Conservation (phyloP, 495 filamentous ascomycete genomes). For the Penicillium tannophilum region DNA sequence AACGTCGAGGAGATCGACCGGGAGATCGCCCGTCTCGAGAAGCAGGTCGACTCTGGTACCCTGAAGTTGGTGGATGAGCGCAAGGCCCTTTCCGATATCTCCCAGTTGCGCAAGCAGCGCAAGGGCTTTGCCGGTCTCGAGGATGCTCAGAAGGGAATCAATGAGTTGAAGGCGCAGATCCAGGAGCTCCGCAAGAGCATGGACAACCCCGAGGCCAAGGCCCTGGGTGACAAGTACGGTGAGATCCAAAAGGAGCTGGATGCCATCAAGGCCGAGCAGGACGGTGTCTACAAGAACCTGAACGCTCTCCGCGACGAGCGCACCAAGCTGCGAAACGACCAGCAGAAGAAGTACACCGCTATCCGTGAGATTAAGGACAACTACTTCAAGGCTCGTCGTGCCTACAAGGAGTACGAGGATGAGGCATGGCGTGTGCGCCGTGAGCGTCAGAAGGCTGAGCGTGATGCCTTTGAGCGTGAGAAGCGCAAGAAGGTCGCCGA, state of each 20-base stretch:
- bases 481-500: slow-evolving; percentile 81
- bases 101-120: slow-evolving; percentile 78
- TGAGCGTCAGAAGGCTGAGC: slow-evolving; percentile 78
- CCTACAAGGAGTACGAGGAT: slow-evolving; percentile 76
- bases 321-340: slow-evolving; percentile 75
- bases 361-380: slow-evolving; percentile 85
- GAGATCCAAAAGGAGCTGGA: slow-evolving; percentile 84
- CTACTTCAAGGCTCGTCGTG: slow-evolving; percentile 75
- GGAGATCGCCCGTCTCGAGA: slow-evolving; percentile 77
- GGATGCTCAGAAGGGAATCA: slow-evolving; percentile 78
- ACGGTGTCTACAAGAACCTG: slow-evolving; percentile 82
- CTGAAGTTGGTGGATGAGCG: slow-evolving; percentile 97
- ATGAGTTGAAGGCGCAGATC: slow-evolving; percentile 80
- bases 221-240: slow-evolving; percentile 79
- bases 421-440: slow-evolving; percentile 71
- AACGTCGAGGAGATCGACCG: slow-evolving; percentile 82
- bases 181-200: slow-evolving; percentile 80
- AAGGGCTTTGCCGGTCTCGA: slow-evolving; percentile 88
- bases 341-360: slow-evolving; percentile 77
- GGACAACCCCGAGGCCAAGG: slow-evolving; percentile 91
- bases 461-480: slow-evolving; percentile 70
- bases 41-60: slow-evolving; percentile 78
- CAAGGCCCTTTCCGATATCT: slow-evolving; percentile 83
- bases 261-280: slow-evolving; percentile 84
- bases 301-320: slow-evolving; percentile 87